A percentile compares a stretch with the other conserved stretches of the same genome.
phyloP scores from a whole-genome alignment of 2,329 filamentous ascomycete species.

The Epichloe elymi region DNA sequence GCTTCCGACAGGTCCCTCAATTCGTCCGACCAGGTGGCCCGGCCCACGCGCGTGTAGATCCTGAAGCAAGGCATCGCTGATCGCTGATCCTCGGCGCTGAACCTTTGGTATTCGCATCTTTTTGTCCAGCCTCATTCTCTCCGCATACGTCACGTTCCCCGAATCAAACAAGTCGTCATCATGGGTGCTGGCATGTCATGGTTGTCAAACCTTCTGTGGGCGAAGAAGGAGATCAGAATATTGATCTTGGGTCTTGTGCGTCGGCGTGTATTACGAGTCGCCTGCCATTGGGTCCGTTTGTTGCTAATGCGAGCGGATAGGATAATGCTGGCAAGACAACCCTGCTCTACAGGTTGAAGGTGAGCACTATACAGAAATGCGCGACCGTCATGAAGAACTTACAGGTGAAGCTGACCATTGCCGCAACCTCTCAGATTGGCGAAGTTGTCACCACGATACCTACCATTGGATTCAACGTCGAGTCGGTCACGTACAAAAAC shows the following conservation, averaged over 20 bases:
- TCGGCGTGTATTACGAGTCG: background rate
- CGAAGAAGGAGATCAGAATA: slow-evolving; percentile 97
- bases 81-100: slow-evolving; percentile 1
- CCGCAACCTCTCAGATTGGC: slow-evolving; percentile 57
- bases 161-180: slow-evolving; percentile 17
- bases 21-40: background rate
- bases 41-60: slow-evolving; percentile 2
- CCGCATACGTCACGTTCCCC: background rate
- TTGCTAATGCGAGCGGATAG: slow-evolving; percentile 30
- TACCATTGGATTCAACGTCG: slow-evolving; percentile 98
- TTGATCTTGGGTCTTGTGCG: slow-evolving; percentile 84
- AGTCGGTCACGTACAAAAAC: slow-evolving; percentile 96
- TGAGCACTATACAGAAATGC: slow-evolving; percentile 21
- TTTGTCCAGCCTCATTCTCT: background rate
- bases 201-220: slow-evolving; percentile 64
- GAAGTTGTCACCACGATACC: slow-evolving; percentile 98
- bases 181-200: slow-evolving; percentile 56
- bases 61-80: background rate
- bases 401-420: background rate
- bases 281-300: background rate
- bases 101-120: background rate
- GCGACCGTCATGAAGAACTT: background rate
- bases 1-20: background rate
- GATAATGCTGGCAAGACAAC: slow-evolving; percentile 99
- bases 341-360: slow-evolving; percentile 89